Evolutionary conservation across 116 monocot species (phyloP), one percentile per base, ranked within the genome.

Genomic region (Posidonia oceanica): DNA sequence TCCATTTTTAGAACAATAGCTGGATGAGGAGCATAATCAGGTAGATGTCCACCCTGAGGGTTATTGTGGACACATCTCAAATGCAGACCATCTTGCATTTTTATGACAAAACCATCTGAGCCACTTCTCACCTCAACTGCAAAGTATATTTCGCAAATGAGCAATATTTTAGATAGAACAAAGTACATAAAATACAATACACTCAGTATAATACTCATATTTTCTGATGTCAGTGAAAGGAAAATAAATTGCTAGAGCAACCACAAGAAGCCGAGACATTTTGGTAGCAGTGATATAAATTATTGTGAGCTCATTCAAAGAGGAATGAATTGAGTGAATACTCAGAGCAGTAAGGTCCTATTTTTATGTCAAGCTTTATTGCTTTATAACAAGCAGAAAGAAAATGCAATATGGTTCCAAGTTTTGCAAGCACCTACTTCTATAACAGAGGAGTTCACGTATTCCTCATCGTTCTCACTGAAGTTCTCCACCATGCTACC

Each of bases 1-100:
- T 95, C 95, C 84, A 95, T 95, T 61, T 91, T 95, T 36, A 95
- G 75, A 38, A 95, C 95, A 64, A 95, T 95, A 20, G 88, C 95
- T 38, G 88, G 95, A 84, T 91, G 88, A 77, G 95, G 91, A 39
- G 86, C 86, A 83, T 87, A 79, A 63, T 95, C 86, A 4, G 86
- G 88, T 3, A 83, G 48, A n/a, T 72, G 74, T 16, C 85, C 86
- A 67, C 79, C 88, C 3, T 83, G 84, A 69, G 88, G 95, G 64
- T 81, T 84, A 65, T 88, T 88, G 72, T 91, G 86, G 38, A 85
- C 81, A 75, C 95, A 95, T 81, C 80, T 78, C 68, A 95, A 63
- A 75, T 88, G 73, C 41, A 67, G 84, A 53, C 88, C 95, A 69
- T 88, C 88, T 57, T 84, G 80, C 95, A 95, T 95, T 75, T 86